These are phyloP conservation scores for Suaeda aralocaspica DNA, from an alignment of 148 eudicot species.

Conservation along the genomic window DNA sequence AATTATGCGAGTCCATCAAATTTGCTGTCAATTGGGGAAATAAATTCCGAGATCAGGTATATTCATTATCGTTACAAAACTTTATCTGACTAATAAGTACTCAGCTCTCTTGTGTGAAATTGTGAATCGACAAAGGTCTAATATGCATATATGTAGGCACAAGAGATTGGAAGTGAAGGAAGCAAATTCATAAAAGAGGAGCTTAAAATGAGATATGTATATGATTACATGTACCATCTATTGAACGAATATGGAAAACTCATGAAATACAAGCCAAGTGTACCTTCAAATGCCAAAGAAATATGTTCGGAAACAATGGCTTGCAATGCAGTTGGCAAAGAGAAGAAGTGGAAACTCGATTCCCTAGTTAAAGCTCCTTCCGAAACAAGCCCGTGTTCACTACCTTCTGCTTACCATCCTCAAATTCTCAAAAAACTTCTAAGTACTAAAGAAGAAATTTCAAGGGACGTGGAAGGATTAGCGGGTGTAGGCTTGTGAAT, in stretches of 20 bases:
- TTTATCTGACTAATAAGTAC: too few relatives aligned
- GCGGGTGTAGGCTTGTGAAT: slow-evolving; percentile 8
- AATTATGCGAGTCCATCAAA: slow-evolving; percentile 39
- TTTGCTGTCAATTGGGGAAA: slow-evolving; percentile 55
- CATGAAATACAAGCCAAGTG: slow-evolving; percentile 29
- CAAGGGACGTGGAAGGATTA: slow-evolving; percentile 15
- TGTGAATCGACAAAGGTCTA: too few relatives aligned
- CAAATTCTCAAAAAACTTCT: slow-evolving; percentile 15
- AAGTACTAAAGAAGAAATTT: slow-evolving; percentile 16
- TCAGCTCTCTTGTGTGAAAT: too few relatives aligned
- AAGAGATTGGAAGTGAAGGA: slow-evolving; percentile 42
- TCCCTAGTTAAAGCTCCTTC: slow-evolving; percentile 33
- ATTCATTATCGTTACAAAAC: too few relatives aligned
- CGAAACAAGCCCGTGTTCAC: slow-evolving; percentile 29
- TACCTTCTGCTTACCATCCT: slow-evolving; percentile 34
- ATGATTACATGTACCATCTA: slow-evolving; percentile 42
- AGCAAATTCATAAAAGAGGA: slow-evolving; percentile 41
- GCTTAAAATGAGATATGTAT: slow-evolving; percentile 40
- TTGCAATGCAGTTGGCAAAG: slow-evolving; percentile 19
- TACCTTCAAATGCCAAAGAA: slow-evolving; percentile 27
- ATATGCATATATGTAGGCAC: slow-evolving; percentile 29
- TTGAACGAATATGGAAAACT: slow-evolving; percentile 34
- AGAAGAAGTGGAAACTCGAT: slow-evolving; percentile 26
- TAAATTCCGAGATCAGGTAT: slow-evolving; percentile 32
- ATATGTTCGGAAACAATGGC: slow-evolving; percentile 36